Base-by-base conservation (phyloP, 2,329 filamentous ascomycete genomes). In the Fusarium sublunatum region DNA sequence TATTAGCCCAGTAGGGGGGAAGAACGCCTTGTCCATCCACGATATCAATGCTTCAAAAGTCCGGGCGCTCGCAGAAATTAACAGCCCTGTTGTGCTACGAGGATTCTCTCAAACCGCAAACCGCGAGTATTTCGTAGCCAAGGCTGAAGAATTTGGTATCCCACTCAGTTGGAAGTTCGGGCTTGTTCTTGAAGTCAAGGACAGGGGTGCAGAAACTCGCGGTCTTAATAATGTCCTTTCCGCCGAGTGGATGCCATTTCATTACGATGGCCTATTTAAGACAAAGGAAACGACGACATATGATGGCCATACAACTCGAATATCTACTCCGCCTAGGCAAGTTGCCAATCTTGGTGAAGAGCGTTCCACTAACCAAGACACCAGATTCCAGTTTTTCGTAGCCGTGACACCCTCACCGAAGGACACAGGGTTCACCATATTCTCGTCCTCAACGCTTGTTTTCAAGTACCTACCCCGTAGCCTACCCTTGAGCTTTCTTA, bases 211-310 rank as follows among this genome's bases (percentile, higher is more conserved):
- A 4, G 75, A 80, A n/a, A 77, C 77, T 1, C 72, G 75, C n/a
- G 77, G 79, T 4, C 72, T 80, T 15, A 85, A 85, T 65, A 85
- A 84, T 44, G 81, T 85, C n/a, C 75, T 83, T 6, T 83, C 81
- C 0, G 76, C 78, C 3, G 82, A 85, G 59, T 79, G 79, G 60
- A 84, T 86, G 82, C 83, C 84, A 0, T 84, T 84, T 70, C 83
- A 86, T 65, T 86, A 79, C 43, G 83, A 86, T 49, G 84, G 83
- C 0, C 73, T 85, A 28, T 86, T 85, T 75, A 85, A 84, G 68
- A 81, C 81, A 0, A 75, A 77, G 24, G 80, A 79, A 52, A 68
- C 75, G 25, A 69, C 58, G 0, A 72, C 77, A n/a, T n/a, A n/a
- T 8, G 73, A 77, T 2, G 80, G 78, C 1, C 75, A 76, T 7